A percentile compares a stretch with the other conserved stretches of the same genome.
Evolutionary conservation across 352 stramenopile genomes (phyloP).

Genomic region (Globisporangium orthogonon): DNA sequence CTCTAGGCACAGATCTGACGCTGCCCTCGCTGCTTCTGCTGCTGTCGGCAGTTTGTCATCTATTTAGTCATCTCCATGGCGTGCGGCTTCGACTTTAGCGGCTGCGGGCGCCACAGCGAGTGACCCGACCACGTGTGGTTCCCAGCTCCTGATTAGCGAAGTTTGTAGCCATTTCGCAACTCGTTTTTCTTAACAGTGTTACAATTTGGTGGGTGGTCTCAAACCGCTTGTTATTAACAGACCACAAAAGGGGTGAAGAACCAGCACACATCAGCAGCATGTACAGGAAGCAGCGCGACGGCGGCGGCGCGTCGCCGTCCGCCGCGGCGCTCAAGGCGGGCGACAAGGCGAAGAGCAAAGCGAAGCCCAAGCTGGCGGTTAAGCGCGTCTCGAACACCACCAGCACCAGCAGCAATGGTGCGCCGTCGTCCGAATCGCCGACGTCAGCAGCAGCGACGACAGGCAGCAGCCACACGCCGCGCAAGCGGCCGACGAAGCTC

Average conservation of each 20-base stretch:
- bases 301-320: not conserved
- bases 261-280: not conserved
- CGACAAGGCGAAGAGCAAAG: slow-evolving; percentile 7
- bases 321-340: not conserved
- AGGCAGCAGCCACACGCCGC: not conserved
- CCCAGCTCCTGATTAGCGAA: no score
- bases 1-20: not conserved
- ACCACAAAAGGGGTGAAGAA: no score
- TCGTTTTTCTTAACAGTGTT: no score
- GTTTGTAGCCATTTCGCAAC: no score
- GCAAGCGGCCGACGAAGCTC: slow-evolving; percentile 40
- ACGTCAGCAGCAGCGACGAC: not conserved
- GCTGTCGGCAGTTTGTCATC: slow-evolving; percentile 51
- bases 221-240: not conserved
- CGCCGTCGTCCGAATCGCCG: not conserved
- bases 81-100: slow-evolving; percentile 81
- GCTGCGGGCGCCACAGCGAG: slow-evolving; percentile 43
- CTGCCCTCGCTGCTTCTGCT: not conserved
- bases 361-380: slow-evolving; percentile 13
- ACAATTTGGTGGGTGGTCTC: not conserved
- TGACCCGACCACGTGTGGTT: not conserved
- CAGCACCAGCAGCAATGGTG: not conserved
- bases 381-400: slow-evolving; percentile 2
- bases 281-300: slow-evolving; percentile 9
- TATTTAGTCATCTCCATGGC: slow-evolving; percentile 87